Evolutionary conservation across 139 green algal species (phyloP).

Genomic region (Auxenochlorella pyrenoidosa): DNA sequence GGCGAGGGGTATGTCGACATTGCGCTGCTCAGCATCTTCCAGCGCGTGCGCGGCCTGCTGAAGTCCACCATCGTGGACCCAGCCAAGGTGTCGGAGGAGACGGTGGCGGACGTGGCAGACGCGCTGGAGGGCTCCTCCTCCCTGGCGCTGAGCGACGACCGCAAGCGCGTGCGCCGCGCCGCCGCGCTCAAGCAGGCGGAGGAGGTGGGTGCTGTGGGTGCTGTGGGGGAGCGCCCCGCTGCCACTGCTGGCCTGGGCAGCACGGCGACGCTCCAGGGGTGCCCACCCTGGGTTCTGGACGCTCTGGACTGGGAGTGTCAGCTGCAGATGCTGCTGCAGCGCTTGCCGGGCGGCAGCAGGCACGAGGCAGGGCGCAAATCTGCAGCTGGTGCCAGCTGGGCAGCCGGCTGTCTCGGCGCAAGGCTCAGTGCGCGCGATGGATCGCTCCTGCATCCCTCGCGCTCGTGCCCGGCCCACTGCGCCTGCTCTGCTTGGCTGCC

Average conservation of each 20-base stretch:
- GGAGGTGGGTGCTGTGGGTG: background rate
- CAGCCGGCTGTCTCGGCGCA: too few species aligned
- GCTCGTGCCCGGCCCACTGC: background rate
- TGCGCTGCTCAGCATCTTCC: constrained; percentile 80
- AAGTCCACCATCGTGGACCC: constrained; percentile 30
- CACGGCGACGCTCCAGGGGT: background rate
- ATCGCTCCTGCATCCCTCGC: background rate
- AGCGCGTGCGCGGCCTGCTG: constrained; percentile 79
- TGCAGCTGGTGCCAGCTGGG: too few species aligned
- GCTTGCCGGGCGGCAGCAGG: too few species aligned
- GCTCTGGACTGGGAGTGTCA: background rate
- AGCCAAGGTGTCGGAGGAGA: constrained; percentile 1
- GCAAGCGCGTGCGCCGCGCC: constrained; percentile 56
- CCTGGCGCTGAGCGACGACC: constrained; percentile 55
- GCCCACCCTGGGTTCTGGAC: background rate
- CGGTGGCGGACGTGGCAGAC: constrained; percentile 39
- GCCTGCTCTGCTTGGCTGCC: too few species aligned
- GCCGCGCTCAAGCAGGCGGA: background rate
- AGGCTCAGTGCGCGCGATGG: too few species aligned
- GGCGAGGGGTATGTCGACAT: constrained; percentile 78
- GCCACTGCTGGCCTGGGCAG: too few species aligned
- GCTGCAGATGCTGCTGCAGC: background rate
- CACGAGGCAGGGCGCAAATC: too few species aligned
- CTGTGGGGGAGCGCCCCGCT: too few species aligned
- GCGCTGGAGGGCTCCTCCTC: constrained; percentile 30